A percentile compares a stretch with the other conserved stretches of the same genome.
Evolutionary conservation across 257 asterid species (phyloP).

Genomic region (Echites panduratus): DNA sequence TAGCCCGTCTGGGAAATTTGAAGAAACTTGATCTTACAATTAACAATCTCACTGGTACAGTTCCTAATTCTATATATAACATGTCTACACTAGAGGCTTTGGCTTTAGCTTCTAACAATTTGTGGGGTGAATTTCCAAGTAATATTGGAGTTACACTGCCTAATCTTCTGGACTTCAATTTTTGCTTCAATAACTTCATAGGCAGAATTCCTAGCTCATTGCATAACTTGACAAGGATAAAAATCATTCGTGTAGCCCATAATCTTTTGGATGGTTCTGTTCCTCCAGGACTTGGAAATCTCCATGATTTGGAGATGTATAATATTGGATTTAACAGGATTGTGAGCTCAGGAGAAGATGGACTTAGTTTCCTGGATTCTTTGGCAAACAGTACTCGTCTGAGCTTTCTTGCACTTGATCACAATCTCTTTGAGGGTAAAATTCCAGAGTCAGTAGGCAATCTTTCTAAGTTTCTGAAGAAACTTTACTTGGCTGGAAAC

Average conservation of each 20-base stretch:
- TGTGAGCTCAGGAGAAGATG: constrained; percentile 29
- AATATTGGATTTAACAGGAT: constrained; percentile 48
- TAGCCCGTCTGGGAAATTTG: constrained; percentile 31
- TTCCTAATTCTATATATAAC: constrained; percentile 46
- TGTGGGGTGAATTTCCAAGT: constrained; percentile 43
- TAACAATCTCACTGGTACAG: constrained; percentile 39
- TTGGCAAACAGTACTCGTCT: constrained; percentile 41
- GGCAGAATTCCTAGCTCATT: constrained; percentile 55
- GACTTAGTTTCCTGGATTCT: constrained; percentile 34
- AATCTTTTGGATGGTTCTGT: constrained; percentile 49
- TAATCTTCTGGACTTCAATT: constrained; percentile 38
- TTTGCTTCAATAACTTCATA: constrained; percentile 47
- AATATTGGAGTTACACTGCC: constrained; percentile 44
- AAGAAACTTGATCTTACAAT: constrained; percentile 45
- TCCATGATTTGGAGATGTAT: constrained; percentile 39
- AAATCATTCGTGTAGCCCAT: constrained; percentile 39
- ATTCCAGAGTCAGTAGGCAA: constrained; percentile 55
- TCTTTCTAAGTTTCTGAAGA: constrained; percentile 39
- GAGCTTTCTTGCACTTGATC: constrained; percentile 39
- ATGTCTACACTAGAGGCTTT: constrained; percentile 36
- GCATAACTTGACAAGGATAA: constrained; percentile 55
- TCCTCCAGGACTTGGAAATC: constrained; percentile 62
- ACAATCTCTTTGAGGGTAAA: constrained; percentile 40
- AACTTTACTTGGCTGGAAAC: constrained; percentile 44
- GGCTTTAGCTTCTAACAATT: constrained; percentile 36